Percentiles rank a stretch among this genome's conserved stretches.
phyloP scores from a whole-genome alignment of 192 early-diverging fungal genomes.

The Coemansia sp. region DNA sequence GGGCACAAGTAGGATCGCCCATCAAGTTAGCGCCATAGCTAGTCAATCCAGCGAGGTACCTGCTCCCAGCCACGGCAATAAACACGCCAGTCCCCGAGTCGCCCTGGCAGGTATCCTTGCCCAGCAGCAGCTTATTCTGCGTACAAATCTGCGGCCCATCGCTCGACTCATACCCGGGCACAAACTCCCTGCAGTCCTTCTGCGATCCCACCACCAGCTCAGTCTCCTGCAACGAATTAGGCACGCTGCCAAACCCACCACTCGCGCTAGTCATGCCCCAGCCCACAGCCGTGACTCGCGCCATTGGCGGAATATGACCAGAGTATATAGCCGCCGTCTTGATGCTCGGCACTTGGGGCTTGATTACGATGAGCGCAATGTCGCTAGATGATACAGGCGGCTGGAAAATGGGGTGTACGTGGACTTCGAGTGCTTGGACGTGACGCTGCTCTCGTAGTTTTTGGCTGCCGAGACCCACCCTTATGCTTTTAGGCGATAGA shows the following conservation, averaged over 20 bases:
- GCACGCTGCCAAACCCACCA: constrained; percentile 4
- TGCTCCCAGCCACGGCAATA: constrained; percentile 6
- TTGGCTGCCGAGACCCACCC: constrained; percentile 24
- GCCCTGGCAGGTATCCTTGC: constrained; percentile 48
- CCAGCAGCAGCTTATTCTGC: constrained; percentile 33
- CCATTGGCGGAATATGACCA: constrained; percentile 13
- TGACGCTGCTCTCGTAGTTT: constrained; percentile 2
- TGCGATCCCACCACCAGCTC: constrained; percentile 23
- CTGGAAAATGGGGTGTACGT: constrained; percentile 23
- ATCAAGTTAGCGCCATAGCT: constrained; percentile 38
- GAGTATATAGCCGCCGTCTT: constrained; percentile 18
- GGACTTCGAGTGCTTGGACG: constrained; percentile 6
- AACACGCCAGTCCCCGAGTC: constrained; percentile 46
- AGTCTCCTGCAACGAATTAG: constrained; percentile 24
- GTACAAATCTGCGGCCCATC: constrained; percentile 50
- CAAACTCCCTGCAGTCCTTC: constrained; percentile 25
- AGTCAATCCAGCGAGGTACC: constrained; percentile 37
- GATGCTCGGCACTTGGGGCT: not conserved
- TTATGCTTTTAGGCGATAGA: constrained; percentile 5
- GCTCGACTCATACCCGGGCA: constrained; percentile 31
- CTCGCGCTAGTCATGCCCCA: constrained; percentile 30
- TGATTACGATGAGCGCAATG: constrained; percentile 25
- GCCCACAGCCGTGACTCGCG: constrained; percentile 28
- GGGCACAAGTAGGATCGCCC: constrained; percentile 42
- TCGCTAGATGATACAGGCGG: constrained; percentile 16